Percentiles rank a stretch among this genome's conserved stretches.
phyloP scores from a whole-genome alignment of 148 eudicot species.

The Rhododendron molle region DNA sequence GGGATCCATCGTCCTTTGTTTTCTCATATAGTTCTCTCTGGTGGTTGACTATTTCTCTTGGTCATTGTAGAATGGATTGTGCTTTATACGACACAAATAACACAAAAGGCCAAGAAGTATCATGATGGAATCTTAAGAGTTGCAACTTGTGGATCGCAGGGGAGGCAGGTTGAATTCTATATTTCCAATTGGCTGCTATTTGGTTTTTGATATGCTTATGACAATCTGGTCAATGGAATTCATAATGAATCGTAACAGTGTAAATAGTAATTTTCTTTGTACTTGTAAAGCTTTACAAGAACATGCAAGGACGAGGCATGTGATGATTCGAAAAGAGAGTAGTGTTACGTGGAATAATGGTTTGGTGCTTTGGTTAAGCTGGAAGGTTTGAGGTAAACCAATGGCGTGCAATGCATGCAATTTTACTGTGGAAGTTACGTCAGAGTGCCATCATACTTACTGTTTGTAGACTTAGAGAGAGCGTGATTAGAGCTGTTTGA shows the following conservation, averaged over 20 bases:
- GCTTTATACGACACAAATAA: constrained; percentile 67
- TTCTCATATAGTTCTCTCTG: neutral
- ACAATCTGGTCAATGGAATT: neutral
- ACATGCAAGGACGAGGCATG: neutral
- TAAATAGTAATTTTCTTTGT: neutral
- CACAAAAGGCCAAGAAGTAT: constrained; percentile 85
- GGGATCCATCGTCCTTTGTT: neutral
- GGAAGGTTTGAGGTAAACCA: neutral
- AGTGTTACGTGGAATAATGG: neutral
- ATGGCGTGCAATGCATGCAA: neutral
- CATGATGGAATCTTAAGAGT: constrained; percentile 80
- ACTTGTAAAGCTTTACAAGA: neutral
- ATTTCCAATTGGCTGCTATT: neutral
- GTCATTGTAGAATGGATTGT: constrained; percentile 74
- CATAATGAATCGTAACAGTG: neutral
- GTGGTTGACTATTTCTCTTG: constrained; percentile 4
- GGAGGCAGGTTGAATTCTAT: constrained; percentile 61
- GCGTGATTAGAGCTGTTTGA: neutral
- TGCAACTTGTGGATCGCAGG: constrained; percentile 51
- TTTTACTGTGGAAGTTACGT: neutral
- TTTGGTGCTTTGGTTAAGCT: neutral
- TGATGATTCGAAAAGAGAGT: neutral
- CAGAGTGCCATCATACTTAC: neutral
- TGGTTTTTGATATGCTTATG: neutral
- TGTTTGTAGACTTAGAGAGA: neutral